Conservation (phyloP, 345 rosid genomes). For the Mangifera indica region DNA sequence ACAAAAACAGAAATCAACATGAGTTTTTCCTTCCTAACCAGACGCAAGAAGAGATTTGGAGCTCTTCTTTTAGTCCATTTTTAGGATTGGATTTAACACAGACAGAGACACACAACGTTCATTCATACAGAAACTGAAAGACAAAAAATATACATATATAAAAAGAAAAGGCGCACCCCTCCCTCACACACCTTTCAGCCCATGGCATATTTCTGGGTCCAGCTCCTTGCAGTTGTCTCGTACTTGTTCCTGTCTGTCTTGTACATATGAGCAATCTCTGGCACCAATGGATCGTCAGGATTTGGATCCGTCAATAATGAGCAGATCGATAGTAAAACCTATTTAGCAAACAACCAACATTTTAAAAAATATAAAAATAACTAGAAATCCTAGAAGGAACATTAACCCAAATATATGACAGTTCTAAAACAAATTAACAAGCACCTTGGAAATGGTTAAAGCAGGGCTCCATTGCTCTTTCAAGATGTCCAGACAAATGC, state of each 20-base stretch:
- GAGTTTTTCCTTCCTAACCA: no score
- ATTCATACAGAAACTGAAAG: conserved; percentile 37
- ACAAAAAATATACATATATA: conserved; percentile 22
- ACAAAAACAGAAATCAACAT: conserved; percentile 31
- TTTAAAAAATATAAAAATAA: no score
- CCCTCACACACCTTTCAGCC: conserved; percentile 44
- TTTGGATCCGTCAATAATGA: conserved; percentile 94
- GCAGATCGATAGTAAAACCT: conserved; percentile 94
- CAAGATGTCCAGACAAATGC: conserved; percentile 96
- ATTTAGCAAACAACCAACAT: not conserved
- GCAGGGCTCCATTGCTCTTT: conserved; percentile 99
- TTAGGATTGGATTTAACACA: conserved; percentile 27
- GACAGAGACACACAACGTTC: conserved; percentile 30
- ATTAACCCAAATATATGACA: not conserved
- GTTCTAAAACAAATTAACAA: conserved; percentile 7
- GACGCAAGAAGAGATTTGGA: no score
- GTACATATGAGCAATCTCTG: conserved; percentile 97
- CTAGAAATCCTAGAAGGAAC: no score
- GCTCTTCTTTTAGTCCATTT: conserved; percentile 22
- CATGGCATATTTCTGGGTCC: conserved; percentile 99
- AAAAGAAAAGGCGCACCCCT: conserved; percentile 17
- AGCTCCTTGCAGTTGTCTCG: conserved; percentile 95
- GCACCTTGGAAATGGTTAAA: conserved; percentile 87
- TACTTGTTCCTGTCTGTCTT: conserved; percentile 90
- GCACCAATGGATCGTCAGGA: conserved; percentile 96